These are phyloP conservation scores for Amanita inopinata DNA, from an alignment of 768 basidiomycete species.

Conservation along the genomic window DNA sequence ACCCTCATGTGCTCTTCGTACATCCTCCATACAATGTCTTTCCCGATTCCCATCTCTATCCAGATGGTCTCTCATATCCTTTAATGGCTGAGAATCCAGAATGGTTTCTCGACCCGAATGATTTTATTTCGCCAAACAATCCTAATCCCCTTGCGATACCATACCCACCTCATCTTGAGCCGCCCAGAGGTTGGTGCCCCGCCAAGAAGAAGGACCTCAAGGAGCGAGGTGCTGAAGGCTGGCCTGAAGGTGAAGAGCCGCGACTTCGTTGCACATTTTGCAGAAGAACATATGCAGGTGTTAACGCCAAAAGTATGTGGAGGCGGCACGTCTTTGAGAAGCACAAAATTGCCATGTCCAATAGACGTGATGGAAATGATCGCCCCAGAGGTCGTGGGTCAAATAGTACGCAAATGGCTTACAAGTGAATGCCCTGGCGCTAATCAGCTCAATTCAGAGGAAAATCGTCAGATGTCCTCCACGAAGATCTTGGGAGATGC, in stretches of 20 bases:
- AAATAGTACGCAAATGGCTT: slow-evolving; percentile 41
- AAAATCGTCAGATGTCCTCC: slow-evolving; percentile 35
- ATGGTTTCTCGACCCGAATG: slow-evolving; percentile 68
- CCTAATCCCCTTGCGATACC: slow-evolving; percentile 44
- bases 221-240: slow-evolving; percentile 56
- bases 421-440: background rate
- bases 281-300: slow-evolving; percentile 72
- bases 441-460: slow-evolving; percentile 29
- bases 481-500: slow-evolving; percentile 22
- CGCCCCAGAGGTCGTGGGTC: slow-evolving; percentile 53
- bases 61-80: slow-evolving; percentile 63
- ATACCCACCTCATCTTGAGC: slow-evolving; percentile 72
- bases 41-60: slow-evolving; percentile 48
- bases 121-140: slow-evolving; percentile 44
- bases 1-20: slow-evolving; percentile 59
- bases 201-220: slow-evolving; percentile 76
- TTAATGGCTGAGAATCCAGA: slow-evolving; percentile 67
- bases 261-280: slow-evolving; percentile 79
- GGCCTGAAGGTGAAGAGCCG: slow-evolving; percentile 77
- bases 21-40: slow-evolving; percentile 66
- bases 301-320: slow-evolving; percentile 92
- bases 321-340: slow-evolving; percentile 82
- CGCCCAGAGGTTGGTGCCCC: slow-evolving; percentile 80
- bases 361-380: slow-evolving; percentile 64
- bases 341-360: slow-evolving; percentile 85